These are phyloP conservation scores for Neoboletus subvelutipes DNA, from an alignment of 768 basidiomycete genomes.

Conservation along the genomic window DNA sequence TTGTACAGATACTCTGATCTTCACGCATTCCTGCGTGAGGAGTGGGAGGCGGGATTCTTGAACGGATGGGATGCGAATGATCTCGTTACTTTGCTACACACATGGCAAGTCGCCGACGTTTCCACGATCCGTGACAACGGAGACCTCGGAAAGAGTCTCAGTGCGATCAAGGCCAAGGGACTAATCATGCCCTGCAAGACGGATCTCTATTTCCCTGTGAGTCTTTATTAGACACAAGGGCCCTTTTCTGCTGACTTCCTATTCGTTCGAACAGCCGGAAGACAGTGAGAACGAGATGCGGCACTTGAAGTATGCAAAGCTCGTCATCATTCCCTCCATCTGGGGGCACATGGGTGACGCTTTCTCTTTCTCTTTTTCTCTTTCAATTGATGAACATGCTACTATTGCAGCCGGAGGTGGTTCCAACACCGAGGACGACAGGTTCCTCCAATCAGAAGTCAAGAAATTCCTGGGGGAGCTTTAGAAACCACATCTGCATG, in stretches of 20 bases:
- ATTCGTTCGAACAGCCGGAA: conserved; percentile 41
- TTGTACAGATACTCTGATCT: conserved; percentile 44
- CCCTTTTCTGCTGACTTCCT: neutral
- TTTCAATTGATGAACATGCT: neutral
- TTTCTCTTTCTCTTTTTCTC: neutral
- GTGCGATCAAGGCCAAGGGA: conserved; percentile 48
- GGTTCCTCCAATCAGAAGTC: conserved; percentile 46
- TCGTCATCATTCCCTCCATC: conserved; percentile 51
- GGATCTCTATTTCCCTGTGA: conserved; percentile 56
- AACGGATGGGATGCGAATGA: conserved; percentile 55
- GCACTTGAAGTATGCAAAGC: conserved; percentile 39
- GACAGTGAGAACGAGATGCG: conserved; percentile 50
- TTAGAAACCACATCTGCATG: conserved; percentile 1
- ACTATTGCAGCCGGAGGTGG: conserved; percentile 43
- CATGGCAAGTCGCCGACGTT: conserved; percentile 51
- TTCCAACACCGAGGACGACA: conserved; percentile 37
- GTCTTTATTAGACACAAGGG: neutral
- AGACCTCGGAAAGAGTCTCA: conserved; percentile 40
- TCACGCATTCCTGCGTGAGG: conserved; percentile 48
- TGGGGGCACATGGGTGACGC: conserved; percentile 56
- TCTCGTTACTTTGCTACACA: conserved; percentile 45
- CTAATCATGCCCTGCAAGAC: conserved; percentile 60
- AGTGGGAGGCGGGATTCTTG: conserved; percentile 50
- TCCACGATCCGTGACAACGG: conserved; percentile 44
- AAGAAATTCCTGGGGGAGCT: conserved; percentile 44